Percentiles rank a stretch among this genome's conserved stretches.
These are phyloP conservation scores for Rhodosporidiobolus odoratus DNA, from an alignment of 768 basidiomycete genomes.

Conservation along the genomic window DNA sequence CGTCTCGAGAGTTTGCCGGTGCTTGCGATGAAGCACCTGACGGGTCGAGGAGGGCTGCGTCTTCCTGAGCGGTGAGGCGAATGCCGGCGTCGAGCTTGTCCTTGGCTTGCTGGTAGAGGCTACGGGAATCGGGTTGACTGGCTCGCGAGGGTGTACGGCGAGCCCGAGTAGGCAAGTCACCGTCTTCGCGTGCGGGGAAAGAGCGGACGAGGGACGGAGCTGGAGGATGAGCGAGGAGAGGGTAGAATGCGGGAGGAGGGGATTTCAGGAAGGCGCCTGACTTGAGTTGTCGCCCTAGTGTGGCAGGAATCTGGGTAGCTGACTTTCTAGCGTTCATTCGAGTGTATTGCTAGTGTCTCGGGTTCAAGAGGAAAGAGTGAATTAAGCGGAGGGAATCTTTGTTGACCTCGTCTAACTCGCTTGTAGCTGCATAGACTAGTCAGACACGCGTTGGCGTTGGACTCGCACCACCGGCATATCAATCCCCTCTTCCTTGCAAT, in stretches of 20 bases:
- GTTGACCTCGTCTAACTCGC: background rate
- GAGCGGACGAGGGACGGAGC: constrained; percentile 34
- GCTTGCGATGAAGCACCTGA: too few relatives aligned
- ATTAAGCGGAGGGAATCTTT: too few relatives aligned
- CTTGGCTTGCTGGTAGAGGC: constrained; percentile 5
- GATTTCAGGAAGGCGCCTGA: constrained; percentile 23
- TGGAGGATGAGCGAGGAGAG: constrained; percentile 31
- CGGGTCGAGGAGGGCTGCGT: background rate
- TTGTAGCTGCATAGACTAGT: background rate
- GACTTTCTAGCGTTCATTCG: constrained; percentile 32
- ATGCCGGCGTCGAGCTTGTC: constrained; percentile 20
- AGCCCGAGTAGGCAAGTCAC: constrained; percentile 11
- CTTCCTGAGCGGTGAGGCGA: constrained; percentile 6
- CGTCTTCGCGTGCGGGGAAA: constrained; percentile 9
- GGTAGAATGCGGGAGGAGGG: constrained; percentile 31
- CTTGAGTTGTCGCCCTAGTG: constrained; percentile 27
- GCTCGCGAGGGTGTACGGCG: background rate
- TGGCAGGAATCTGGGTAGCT: constrained; percentile 8
- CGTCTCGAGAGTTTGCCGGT: background rate
- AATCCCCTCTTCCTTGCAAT: background rate
- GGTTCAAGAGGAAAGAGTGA: background rate
- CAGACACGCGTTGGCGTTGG: background rate
- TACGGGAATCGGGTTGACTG: background rate
- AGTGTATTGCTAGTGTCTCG: background rate
- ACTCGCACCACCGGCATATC: background rate